Evolutionary conservation across 805 yeast genomes (phyloP), one percentile per base, ranked within the genome.

Genomic region (Teunomyces lycoperdinae): DNA sequence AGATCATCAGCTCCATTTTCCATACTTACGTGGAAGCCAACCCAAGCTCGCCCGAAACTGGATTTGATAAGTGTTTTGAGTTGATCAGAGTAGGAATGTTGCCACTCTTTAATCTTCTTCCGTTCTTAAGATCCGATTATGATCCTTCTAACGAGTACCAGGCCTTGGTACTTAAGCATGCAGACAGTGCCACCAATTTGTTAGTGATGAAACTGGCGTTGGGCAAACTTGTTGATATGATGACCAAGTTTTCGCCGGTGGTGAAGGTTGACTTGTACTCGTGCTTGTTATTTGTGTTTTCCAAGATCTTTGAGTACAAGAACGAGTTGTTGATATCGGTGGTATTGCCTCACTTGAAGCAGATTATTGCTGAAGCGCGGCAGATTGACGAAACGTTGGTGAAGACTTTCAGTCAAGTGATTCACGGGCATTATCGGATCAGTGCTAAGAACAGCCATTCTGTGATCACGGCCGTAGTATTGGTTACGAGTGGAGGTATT

Each of bases 1-100:
- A 67, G n/a, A 67, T 68, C 8, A 56, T 68, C 5, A 52, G 55
- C 17, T 54, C 61, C 1, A 59, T 71, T 17, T 71, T 69, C 49
- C 59, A 57, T 6, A 63, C 69, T 1, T 62, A 53, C 49, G 38
- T 55, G 16, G 44, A 44, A 5, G 52, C 49, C 13, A 83, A 85
- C 44, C 24, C 45, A 61, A 73, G 33, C 66, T 74, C 13, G 77
- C 76, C 54, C 68, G 76, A 26, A 68, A 61, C 28, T 66, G 84
- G 83, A 44, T 84, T 87, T 46, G 96, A 89, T 56, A 89, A 87
- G 58, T 67, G 89, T 39, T 89, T 92, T 63, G 97, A 92, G 60
- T 70, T 91, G 24, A 66, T 90, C 43, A 74, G 96, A 52, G 76
- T 90, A 5, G 78, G 80, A 13, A 73, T 87, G 70, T 71, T 84